Percentiles rank a stretch among this genome's conserved stretches.
phyloP scores from a whole-genome alignment of 139 green algal genomes.

The Volvox reticuliferus region DNA sequence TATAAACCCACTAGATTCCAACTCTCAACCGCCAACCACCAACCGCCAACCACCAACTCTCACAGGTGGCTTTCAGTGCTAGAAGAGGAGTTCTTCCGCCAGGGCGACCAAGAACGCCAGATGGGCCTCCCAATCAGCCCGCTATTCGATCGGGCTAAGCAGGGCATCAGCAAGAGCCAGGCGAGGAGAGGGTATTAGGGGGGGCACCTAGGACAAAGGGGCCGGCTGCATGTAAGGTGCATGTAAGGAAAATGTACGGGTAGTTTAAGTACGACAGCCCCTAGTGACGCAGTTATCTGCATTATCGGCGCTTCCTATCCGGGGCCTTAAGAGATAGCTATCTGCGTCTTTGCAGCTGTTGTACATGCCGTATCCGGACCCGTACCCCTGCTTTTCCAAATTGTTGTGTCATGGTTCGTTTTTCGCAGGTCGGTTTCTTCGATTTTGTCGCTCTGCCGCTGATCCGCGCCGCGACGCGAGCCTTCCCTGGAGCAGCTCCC shows the following conservation, averaged over 20 bases:
- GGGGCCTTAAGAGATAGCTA: too few relatives aligned
- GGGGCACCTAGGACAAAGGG: too few relatives aligned
- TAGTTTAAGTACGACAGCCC: background rate
- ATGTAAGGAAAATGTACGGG: too few relatives aligned
- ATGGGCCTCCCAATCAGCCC: constrained; percentile 54
- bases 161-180: constrained; percentile 68
- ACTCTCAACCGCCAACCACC: background rate
- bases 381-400: background rate
- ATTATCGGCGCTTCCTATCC: too few relatives aligned
- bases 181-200: too few relatives aligned
- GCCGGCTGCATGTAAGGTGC: too few relatives aligned
- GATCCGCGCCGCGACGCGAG: background rate
- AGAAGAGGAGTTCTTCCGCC: constrained; percentile 66
- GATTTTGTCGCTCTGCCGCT: constrained; percentile 55
- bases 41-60: background rate
- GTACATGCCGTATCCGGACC: background rate
- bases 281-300: too few relatives aligned
- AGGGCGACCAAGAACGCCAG: constrained; percentile 65
- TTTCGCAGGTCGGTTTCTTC: constrained; percentile 50
- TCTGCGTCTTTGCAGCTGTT: too few relatives aligned
- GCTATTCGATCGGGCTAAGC: constrained; percentile 67
- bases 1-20: too few relatives aligned
- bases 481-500: constrained; percentile 34
- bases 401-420: background rate
- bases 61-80: constrained; percentile 51